Evolutionary conservation across 495 filamentous ascomycete species (phyloP), one percentile per base, ranked within the genome.

Genomic region (Podospora anserina): DNA sequence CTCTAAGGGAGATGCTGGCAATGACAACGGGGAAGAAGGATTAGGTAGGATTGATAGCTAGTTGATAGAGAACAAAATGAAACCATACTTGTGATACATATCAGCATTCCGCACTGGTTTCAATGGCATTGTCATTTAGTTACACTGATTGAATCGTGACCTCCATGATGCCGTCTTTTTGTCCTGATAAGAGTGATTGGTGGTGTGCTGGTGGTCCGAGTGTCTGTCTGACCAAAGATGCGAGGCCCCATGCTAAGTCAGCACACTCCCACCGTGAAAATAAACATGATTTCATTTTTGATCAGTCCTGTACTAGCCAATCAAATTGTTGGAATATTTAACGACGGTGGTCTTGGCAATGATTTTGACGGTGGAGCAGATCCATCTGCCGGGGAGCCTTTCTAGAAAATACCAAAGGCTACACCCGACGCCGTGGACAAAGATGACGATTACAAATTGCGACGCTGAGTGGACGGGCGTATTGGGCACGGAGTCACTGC

Each of bases 1-100:
- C 79, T 53, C 69, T 84, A 69, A 71, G 81, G 64, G 79, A 78
- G 67, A 80, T 83, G 78, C 62, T 83, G 39, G 75, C 76, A 64
- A 65, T 82, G 75, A 74, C 70, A 2, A 49, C 39, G 1, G 39
- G 39, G 39, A 49, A 49, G 39, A 49, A 49, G 39, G 13, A 16
- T 39, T 39, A 39, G 34, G 23, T 32, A 32, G 39, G 39, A 49
- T 18, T 11, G 39, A 49, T 49, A 49, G 39, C 9, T 49, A 23
- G 5, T 49, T 13, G 39, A 49, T 6, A 32, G 30, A 32, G 7
- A 49, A 49, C 9, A 13, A 49, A 13, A 49, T 16, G 13, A 49
- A 49, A 6, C 39, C 39, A 49, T 32, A 32, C 30, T 49, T 49
- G 9, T 2, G 13, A 5, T 32, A 32, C 30, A 6, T 57, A 57